Conservation (phyloP, 2,329 filamentous ascomycete genomes). For the Alternaria infectoria region DNA sequence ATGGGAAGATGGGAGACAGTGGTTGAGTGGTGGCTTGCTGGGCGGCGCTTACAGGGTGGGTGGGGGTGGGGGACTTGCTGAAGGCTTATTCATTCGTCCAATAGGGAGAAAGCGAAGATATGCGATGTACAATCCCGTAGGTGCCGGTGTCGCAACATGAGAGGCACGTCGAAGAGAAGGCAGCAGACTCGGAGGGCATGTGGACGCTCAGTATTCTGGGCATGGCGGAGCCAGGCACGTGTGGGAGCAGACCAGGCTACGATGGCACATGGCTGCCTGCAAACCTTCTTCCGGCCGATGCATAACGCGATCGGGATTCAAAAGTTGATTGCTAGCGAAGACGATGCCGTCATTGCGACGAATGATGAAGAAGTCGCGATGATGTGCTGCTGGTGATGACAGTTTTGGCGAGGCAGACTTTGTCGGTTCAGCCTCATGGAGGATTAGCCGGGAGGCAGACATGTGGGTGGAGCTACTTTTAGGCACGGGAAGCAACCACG, state of each 20-base stretch:
- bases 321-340: conserved; percentile 5
- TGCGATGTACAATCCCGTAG: neutral
- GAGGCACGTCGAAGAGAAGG: neutral
- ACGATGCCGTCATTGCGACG: conserved; percentile 15
- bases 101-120: neutral
- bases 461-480: conserved; percentile 15
- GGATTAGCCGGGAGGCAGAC: conserved; percentile 8
- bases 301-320: conserved; percentile 3
- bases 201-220: conserved; percentile 9
- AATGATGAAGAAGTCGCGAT: neutral
- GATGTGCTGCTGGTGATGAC: conserved; percentile 6
- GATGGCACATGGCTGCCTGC: conserved; percentile 1
- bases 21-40: conserved; percentile 11
- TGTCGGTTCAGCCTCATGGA: conserved; percentile 13
- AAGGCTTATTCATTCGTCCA: conserved; percentile 11
- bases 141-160: neutral
- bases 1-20: conserved; percentile 15
- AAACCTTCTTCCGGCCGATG: neutral
- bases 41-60: conserved; percentile 24
- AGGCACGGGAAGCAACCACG: conserved; percentile 13
- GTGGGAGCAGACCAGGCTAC: neutral
- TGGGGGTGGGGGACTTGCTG: neutral
- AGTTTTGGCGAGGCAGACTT: conserved; percentile 28
- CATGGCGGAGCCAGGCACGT: conserved; percentile 7
- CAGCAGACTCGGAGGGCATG: neutral